Evolutionary conservation across 2,329 filamentous ascomycete species (phyloP), one percentile per base, ranked within the genome.

Genomic region (Stachybotrys echinatus): DNA sequence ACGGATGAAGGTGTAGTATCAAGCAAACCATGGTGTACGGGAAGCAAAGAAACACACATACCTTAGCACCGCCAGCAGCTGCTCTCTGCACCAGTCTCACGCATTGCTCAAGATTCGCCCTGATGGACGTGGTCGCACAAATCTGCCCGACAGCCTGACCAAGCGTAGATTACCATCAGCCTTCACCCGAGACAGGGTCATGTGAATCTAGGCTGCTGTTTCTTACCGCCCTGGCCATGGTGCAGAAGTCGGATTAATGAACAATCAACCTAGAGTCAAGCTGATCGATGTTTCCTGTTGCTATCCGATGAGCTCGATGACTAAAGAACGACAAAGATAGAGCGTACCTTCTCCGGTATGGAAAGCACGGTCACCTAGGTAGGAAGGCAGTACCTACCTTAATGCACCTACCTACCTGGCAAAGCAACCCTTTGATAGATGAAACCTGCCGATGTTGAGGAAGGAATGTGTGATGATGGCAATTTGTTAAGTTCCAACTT

Each of bases 81-180:
- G 92, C 91, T 65, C 87, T 88, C 51, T 76, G 75, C 49, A 94
- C 77, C 43, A 96, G 76, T 39, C 69, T 74, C 53, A 84, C 81
- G 68, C 90, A 95, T 68, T 92, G 87, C 46, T 80, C 74, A 42
- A 96, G 81, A 66, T 96, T 97, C 61, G 87, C 80, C 56, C 80
- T 71, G 74, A 94, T 84, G 55, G 81, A 88, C 53, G 84, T 78
- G 51, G 89, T 95, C 37, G 91, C 92, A 71, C 90, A 92, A 69
- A 96, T 83, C 71, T 96, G 92, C 31, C 91, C 92, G 43, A 96
- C 77, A 56, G 91, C 91, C 90, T 95, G 61, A 23, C 42, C 42
- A 50, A 21, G 37, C 5, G 18, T 20, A 23, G 21, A 56, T 50
- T 54, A 54, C 48, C 46, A 48, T 44, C n/a, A 42, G 48, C 46